Evolutionary conservation across 2,329 filamentous ascomycete genomes (phyloP).

Genomic region (Teratosphaeria destructans): DNA sequence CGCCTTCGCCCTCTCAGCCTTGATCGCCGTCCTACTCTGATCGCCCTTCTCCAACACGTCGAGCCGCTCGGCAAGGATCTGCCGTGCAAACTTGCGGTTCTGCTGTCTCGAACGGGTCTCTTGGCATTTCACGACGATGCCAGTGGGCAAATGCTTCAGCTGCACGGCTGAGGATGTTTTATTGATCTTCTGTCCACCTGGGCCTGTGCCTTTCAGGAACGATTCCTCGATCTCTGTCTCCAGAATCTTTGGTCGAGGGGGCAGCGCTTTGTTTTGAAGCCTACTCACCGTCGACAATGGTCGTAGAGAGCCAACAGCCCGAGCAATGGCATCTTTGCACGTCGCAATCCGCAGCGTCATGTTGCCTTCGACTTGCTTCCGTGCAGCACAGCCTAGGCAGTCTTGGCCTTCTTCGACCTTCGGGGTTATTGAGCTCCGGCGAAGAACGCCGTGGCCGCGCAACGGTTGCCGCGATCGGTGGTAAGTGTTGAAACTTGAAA

Average conservation of each 20-base stretch:
- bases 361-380: background rate
- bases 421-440: background rate
- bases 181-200: constrained; percentile 96
- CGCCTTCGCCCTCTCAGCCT: constrained; percentile 52
- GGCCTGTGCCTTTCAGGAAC: constrained; percentile 84
- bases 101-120: constrained; percentile 76
- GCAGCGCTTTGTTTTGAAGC: constrained; percentile 49
- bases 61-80: constrained; percentile 64
- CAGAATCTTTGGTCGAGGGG: constrained; percentile 63
- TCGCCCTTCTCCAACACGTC: constrained; percentile 66
- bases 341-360: background rate
- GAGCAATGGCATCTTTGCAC: background rate
- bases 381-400: background rate
- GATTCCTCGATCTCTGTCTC: constrained; percentile 73
- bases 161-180: constrained; percentile 96
- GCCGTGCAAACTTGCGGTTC: constrained; percentile 76
- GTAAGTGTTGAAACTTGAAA: background rate
- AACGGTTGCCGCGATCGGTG: too few relatives aligned
- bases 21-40: constrained; percentile 54
- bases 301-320: background rate
- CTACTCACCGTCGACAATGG: background rate
- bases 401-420: background rate
- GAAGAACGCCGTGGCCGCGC: background rate
- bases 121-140: constrained; percentile 88
- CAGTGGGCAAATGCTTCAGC: constrained; percentile 78